These are phyloP conservation scores for Blastocystis sp. DNA, from an alignment of 352 stramenopile genomes.

Conservation along the genomic window DNA sequence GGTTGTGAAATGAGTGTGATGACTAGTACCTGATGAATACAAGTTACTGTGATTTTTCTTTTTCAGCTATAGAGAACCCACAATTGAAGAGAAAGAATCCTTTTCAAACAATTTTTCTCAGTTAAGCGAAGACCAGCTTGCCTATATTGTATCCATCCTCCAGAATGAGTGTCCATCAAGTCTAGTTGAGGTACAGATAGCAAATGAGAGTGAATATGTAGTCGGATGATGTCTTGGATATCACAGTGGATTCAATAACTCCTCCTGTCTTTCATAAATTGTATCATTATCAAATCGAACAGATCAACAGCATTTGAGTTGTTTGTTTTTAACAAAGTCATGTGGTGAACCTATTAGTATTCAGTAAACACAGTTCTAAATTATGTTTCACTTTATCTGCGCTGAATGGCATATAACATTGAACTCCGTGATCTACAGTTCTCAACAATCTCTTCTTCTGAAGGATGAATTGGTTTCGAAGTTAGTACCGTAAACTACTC, in stretches of 20 bases:
- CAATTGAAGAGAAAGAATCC: neutral
- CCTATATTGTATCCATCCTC: conserved; percentile 12
- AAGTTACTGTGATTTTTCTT: neutral
- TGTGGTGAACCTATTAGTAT: too few species aligned
- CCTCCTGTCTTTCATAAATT: neutral
- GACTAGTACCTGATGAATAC: conserved; percentile 16
- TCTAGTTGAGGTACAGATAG: neutral
- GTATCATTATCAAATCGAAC: neutral
- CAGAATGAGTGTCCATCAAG: conserved; percentile 9
- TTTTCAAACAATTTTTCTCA: conserved; percentile 22
- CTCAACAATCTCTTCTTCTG: neutral
- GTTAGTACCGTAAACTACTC: conserved; percentile 4
- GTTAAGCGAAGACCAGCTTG: neutral
- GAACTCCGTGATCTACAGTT: neutral
- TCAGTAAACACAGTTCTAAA: too few species aligned
- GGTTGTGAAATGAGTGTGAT: neutral
- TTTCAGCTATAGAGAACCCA: conserved; percentile 6
- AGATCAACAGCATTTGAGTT: neutral
- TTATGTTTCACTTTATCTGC: too few species aligned
- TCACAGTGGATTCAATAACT: neutral
- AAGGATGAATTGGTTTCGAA: neutral
- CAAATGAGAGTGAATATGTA: neutral
- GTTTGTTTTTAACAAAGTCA: neutral
- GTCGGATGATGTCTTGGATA: neutral
- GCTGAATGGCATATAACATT: conserved; percentile 16